Evolutionary conservation across 2,329 filamentous ascomycete species (phyloP).

Genomic region (Apiospora sp.): DNA sequence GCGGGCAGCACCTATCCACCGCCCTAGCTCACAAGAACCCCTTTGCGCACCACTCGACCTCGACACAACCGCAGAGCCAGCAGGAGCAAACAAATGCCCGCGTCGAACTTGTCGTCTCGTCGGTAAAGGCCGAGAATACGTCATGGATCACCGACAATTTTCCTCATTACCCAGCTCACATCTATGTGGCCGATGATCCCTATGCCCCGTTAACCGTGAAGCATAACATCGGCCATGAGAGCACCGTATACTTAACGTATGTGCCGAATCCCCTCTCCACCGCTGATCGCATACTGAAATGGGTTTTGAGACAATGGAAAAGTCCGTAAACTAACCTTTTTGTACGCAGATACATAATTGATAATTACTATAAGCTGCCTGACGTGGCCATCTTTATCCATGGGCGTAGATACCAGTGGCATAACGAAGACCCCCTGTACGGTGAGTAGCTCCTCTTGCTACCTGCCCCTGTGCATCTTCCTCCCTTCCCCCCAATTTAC

Average conservation of each 20-base stretch:
- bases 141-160: conserved; percentile 38
- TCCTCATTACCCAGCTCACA: conserved; percentile 36
- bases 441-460: conserved; percentile 36
- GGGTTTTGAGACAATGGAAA: background rate
- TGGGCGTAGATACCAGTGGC: conserved; percentile 42
- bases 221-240: conserved; percentile 46
- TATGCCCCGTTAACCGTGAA: conserved; percentile 48
- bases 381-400: conserved; percentile 43
- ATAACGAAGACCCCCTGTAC: conserved; percentile 47
- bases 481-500: background rate
- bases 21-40: conserved; percentile 5
- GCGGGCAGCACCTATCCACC: conserved; percentile 16
- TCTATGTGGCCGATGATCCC: conserved; percentile 53
- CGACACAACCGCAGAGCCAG: conserved; percentile 17
- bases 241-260: conserved; percentile 46
- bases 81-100: background rate
- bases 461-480: background rate
- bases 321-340: background rate
- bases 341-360: conserved; percentile 38
- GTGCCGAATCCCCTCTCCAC: too few relatives aligned
- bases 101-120: conserved; percentile 38
- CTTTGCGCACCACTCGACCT: background rate
- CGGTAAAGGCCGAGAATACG: conserved; percentile 36
- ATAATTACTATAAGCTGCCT: conserved; percentile 43
- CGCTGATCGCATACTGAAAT: background rate